Conservation (phyloP, 1,139 yeast genomes). For the Lodderomyces jiufengensis region DNA sequence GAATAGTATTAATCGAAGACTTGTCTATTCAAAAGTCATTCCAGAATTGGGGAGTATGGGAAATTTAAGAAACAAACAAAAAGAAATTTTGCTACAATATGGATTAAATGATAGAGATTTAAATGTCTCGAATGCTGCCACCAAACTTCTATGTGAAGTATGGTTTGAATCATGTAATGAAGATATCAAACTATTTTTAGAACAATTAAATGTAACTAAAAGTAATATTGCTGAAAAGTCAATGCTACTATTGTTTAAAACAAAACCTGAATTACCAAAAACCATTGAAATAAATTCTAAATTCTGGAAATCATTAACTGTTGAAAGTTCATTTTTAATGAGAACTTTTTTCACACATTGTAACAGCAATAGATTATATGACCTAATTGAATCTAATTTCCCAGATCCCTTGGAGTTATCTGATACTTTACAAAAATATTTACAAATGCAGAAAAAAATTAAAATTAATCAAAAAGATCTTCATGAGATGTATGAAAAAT, state of each 20-base stretch:
- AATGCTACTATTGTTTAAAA: slow-evolving; percentile 57
- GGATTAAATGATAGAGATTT: slow-evolving; percentile 87
- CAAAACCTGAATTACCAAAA: slow-evolving; percentile 58
- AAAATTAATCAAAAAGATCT: background rate
- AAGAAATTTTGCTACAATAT: slow-evolving; percentile 73
- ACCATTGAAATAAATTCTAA: slow-evolving; percentile 54
- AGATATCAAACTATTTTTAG: slow-evolving; percentile 69
- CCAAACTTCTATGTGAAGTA: slow-evolving; percentile 59
- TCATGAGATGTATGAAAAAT: background rate
- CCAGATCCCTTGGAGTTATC: slow-evolving; percentile 83
- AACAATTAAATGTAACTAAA: slow-evolving; percentile 59
- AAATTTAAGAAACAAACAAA: slow-evolving; percentile 48
- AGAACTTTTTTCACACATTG: slow-evolving; percentile 68
- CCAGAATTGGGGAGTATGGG: slow-evolving; percentile 69
- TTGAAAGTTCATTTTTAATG: slow-evolving; percentile 72
- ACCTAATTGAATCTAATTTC: slow-evolving; percentile 65
- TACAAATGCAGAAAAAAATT: slow-evolving; percentile 24
- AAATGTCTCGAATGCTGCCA: slow-evolving; percentile 68
- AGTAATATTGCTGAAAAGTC: slow-evolving; percentile 67
- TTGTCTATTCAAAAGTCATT: slow-evolving; percentile 66
- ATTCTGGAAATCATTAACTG: slow-evolving; percentile 68
- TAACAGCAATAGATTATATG: slow-evolving; percentile 45
- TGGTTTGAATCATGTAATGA: slow-evolving; percentile 74
- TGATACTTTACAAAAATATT: slow-evolving; percentile 49
- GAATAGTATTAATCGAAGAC: slow-evolving; percentile 66